Evolutionary conservation across 2,329 filamentous ascomycete genomes (phyloP), one percentile per base, ranked within the genome.

Genomic region (Cordyceps tenuipes): DNA sequence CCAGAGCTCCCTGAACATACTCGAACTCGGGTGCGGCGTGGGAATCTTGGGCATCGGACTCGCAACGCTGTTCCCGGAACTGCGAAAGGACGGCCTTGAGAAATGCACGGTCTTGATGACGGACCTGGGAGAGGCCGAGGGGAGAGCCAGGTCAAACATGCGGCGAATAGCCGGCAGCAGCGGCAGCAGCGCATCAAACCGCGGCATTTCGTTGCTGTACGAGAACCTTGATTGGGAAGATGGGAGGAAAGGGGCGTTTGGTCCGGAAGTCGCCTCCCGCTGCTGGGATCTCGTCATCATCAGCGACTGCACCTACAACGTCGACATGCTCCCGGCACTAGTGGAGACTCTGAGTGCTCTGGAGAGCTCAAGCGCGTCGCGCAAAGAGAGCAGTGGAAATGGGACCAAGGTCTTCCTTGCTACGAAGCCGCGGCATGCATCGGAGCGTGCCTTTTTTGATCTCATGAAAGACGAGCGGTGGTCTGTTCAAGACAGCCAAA

Each of bases 281-380:
- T 62, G 68, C 2, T 85, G 81, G 81, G 78, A 84, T 61, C 69
- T 84, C 5, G 66, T 83, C 51, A 73, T 83, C 57, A 71, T 85
- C 23, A 83, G 81, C 67, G 82, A 85, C 68, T 84, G 82, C 74
- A 84, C 82, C 0, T 85, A 85, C 73, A 85, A 85, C 62, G 78
- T 77, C 57, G 82, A 84, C 66, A 78, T 77, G 63, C 70, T 85
- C 29, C 77, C 79, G 1, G 75, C 79, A 2, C 73, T 85, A 23
- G 77, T 84, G 4, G 75, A 75, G 56, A 84, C 82, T 1, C 69
- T 84, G 41, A 77, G 77, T 1, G 75, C 78, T 2, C 66, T 85
- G 12, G 79, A 82, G 62, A 58, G 62, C 2, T 65, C 68, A 9
- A 79, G 76, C 23, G 39, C 62, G 44, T 62, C 63, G 2, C 67